Conservation (phyloP, 768 basidiomycete species). For the Austroboletus eburneus region DNA sequence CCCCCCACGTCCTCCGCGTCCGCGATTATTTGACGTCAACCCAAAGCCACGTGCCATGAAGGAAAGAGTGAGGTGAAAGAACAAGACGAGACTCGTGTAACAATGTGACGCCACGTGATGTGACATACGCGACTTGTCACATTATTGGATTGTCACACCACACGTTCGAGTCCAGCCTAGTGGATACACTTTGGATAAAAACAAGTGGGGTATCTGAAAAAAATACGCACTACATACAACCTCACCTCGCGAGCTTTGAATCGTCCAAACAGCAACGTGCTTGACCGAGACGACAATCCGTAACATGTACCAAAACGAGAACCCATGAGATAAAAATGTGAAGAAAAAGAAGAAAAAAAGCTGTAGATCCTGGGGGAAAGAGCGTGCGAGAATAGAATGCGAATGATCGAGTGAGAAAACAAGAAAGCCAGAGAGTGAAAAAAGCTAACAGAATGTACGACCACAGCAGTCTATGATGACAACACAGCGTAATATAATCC, state of each 20-base stretch:
- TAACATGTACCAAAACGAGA: constrained; percentile 19
- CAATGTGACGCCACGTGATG: constrained; percentile 17
- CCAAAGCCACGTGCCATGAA: constrained; percentile 55
- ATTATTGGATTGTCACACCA: background rate
- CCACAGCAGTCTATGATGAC: too few species aligned
- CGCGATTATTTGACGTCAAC: constrained; percentile 43
- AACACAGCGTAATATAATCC: too few species aligned
- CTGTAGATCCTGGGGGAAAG: constrained; percentile 4
- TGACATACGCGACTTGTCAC: constrained; percentile 27
- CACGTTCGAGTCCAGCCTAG: background rate
- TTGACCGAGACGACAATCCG: constrained; percentile 15
- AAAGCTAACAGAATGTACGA: too few species aligned
- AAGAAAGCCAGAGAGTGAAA: too few species aligned
- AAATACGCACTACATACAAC: constrained; percentile 15
- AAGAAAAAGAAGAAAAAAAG: background rate
- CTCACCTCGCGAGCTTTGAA: background rate
- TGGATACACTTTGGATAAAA: too few species aligned
- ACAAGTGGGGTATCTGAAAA: constrained; percentile 25
- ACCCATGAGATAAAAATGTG: constrained; percentile 4
- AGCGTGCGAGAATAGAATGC: constrained; percentile 15
- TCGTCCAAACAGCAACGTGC: too few species aligned
- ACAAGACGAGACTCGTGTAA: constrained; percentile 7
- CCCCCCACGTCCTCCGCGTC: constrained; percentile 39
- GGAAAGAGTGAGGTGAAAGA: background rate
- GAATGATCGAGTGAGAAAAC: background rate